phyloP scores from a whole-genome alignment of 441 rosid genomes.

The Corymbia citriodora region DNA sequence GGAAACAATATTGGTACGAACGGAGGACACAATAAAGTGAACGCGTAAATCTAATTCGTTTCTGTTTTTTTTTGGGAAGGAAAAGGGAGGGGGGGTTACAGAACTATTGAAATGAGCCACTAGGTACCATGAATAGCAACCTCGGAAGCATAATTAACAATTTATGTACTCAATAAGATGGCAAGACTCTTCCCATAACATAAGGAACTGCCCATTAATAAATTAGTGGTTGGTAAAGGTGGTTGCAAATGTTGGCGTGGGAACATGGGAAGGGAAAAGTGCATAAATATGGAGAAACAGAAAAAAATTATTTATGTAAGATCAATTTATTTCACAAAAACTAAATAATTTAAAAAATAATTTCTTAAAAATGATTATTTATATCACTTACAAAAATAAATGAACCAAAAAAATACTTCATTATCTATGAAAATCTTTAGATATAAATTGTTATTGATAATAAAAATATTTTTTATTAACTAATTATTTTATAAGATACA shows the following conservation, averaged over 20 bases:
- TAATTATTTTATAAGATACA: background rate
- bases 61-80: background rate
- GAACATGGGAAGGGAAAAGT: background rate
- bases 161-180: background rate
- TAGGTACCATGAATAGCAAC: background rate
- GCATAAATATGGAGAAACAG: background rate
- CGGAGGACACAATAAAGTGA: background rate
- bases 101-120: background rate
- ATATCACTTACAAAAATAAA: background rate
- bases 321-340: rapidly evolving
- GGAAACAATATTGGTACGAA: background rate
- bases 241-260: background rate
- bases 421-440: background rate
- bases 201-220: background rate
- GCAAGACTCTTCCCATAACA: background rate
- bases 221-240: background rate
- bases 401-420: background rate
- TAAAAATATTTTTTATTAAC: background rate
- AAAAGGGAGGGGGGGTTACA: background rate
- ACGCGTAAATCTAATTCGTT: background rate
- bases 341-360: background rate
- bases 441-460: background rate
- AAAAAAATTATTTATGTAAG: background rate
- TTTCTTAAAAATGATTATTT: too few species aligned
- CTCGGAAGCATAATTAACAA: background rate